Percentiles rank a stretch among this genome's conserved stretches.
Evolutionary conservation across 352 stramenopile genomes (phyloP).

Genomic region (Globisporangium irregulare): DNA sequence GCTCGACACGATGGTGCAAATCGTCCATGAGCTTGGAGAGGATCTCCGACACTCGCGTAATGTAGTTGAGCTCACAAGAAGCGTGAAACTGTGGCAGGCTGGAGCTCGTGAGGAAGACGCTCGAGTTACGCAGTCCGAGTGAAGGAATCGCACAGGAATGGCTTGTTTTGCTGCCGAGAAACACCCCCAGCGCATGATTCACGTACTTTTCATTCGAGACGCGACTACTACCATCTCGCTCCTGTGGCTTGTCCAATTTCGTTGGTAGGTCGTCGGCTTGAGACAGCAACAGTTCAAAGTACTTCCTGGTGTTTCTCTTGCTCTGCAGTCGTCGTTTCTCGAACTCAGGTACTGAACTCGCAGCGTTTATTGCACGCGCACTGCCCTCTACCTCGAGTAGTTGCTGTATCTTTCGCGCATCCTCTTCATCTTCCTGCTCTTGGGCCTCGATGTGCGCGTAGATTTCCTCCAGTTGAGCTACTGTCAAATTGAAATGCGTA

Average conservation of each 20-base stretch:
- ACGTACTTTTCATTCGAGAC: constrained; percentile 51
- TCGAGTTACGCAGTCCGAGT: constrained; percentile 22
- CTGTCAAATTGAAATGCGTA: constrained; percentile 21
- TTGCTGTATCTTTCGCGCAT: constrained; percentile 3
- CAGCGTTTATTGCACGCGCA: constrained; percentile 3
- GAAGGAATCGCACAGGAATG: constrained; percentile 30
- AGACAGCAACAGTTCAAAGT: constrained; percentile 24
- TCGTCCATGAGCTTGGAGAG: constrained; percentile 32
- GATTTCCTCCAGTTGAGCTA: constrained; percentile 14
- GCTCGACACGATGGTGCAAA: constrained; percentile 36
- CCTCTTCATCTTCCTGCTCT: constrained; percentile 1
- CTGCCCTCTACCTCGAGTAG: constrained; percentile 3
- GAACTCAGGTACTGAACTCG: constrained; percentile 3
- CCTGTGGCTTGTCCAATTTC: neutral
- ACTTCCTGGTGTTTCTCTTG: constrained; percentile 25
- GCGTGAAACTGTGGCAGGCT: constrained; percentile 38
- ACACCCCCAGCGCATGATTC: constrained; percentile 30
- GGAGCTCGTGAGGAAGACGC: constrained; percentile 41
- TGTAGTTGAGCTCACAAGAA: constrained; percentile 47
- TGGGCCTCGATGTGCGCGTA: neutral
- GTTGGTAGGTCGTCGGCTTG: neutral
- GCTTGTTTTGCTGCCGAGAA: constrained; percentile 31
- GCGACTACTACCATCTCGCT: neutral
- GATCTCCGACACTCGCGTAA: constrained; percentile 35
- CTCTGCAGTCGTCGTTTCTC: constrained; percentile 29